phyloP scores from a whole-genome alignment of 345 rosid species.

The Reutealis trisperma region DNA sequence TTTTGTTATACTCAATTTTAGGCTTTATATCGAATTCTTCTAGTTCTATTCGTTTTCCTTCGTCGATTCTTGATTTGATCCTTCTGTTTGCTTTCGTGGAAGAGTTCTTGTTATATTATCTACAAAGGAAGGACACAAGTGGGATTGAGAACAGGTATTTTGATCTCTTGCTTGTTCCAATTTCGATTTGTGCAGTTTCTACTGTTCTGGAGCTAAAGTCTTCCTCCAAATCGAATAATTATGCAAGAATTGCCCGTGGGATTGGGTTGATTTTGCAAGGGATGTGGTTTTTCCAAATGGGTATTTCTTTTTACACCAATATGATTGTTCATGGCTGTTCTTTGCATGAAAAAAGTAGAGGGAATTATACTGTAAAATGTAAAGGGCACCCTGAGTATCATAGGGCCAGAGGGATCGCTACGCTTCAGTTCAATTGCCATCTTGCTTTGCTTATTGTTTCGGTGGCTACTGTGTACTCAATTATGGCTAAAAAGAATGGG shows the following conservation, averaged over 20 bases:
- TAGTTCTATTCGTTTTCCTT: slow-evolving; percentile 43
- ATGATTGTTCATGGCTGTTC: slow-evolving; percentile 70
- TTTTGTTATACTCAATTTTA: slow-evolving; percentile 59
- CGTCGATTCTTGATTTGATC: slow-evolving; percentile 48
- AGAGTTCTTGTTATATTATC: slow-evolving; percentile 74
- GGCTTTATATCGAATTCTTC: slow-evolving; percentile 39
- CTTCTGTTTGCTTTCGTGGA: slow-evolving; percentile 77
- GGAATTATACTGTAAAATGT: slow-evolving; percentile 77
- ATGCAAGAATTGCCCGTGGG: slow-evolving; percentile 58
- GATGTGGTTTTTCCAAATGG: slow-evolving; percentile 90
- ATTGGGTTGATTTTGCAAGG: slow-evolving; percentile 79
- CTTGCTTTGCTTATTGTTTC: slow-evolving; percentile 72
- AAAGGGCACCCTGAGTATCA: slow-evolving; percentile 79
- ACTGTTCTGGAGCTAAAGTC: slow-evolving; percentile 53
- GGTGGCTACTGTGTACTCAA: slow-evolving; percentile 46
- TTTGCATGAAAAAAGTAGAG: slow-evolving; percentile 64
- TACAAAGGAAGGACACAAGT: slow-evolving; percentile 67
- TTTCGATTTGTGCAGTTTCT: slow-evolving; percentile 57
- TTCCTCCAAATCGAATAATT: slow-evolving; percentile 16
- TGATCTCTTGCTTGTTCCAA: slow-evolving; percentile 87
- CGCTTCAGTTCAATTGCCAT: slow-evolving; percentile 89
- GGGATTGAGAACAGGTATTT: slow-evolving; percentile 58
- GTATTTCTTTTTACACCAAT: slow-evolving; percentile 64
- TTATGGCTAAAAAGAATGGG: slow-evolving; percentile 48
- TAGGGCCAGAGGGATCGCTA: slow-evolving; percentile 79